Evolutionary conservation across 306 rosid species (phyloP).

Genomic region (Luffa acutangula): DNA sequence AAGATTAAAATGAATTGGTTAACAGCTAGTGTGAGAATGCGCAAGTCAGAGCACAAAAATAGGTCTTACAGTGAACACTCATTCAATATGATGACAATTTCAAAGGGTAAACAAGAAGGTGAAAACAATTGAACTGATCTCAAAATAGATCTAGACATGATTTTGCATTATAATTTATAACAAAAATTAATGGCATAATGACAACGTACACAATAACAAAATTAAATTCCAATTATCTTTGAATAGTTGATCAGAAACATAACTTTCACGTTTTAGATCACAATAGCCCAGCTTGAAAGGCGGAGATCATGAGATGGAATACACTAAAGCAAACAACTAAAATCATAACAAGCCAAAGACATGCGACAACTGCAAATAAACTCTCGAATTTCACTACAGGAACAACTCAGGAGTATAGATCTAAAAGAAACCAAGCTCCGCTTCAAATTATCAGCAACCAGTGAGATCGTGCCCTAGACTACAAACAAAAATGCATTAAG

Average conservation of each 20-base stretch:
- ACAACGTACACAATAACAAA: background rate
- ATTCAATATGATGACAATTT: background rate
- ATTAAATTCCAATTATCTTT: background rate
- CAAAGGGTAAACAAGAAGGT: background rate
- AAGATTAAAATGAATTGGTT: background rate
- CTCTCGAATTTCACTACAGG: background rate
- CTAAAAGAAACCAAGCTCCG: background rate
- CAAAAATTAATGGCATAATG: too few relatives aligned
- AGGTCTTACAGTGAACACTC: background rate
- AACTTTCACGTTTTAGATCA: background rate
- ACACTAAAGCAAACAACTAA: background rate
- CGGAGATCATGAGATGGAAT: background rate
- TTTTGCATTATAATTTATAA: background rate
- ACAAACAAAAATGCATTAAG: background rate
- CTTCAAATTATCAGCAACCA: background rate
- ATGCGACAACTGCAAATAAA: background rate
- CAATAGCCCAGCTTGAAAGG: background rate
- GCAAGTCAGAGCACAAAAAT: background rate
- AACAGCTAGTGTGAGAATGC: background rate
- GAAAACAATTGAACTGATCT: background rate
- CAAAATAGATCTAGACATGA: background rate
- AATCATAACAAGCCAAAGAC: background rate
- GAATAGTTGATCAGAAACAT: background rate
- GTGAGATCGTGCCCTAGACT: background rate
- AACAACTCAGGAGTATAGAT: background rate